Base-by-base conservation (phyloP, 106 monocot genomes). In the Ottelia alismoides region DNA sequence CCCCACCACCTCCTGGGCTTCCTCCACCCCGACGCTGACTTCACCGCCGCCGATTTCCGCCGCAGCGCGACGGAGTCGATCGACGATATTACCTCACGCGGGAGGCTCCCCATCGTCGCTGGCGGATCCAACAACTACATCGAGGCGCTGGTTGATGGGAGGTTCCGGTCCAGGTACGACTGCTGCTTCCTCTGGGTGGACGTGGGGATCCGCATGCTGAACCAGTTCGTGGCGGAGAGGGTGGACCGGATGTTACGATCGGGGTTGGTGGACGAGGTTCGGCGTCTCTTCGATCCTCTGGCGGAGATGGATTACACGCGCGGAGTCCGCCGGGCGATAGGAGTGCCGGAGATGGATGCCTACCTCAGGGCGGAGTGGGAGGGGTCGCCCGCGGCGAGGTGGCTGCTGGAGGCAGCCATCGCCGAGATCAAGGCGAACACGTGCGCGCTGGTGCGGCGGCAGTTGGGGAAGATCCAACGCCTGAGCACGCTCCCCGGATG, bases 341-440 rank as follows among this genome's bases (percentile, higher is more conserved):
- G 72, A 0, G 72, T 65, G 24, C 64, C 43, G 12, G 72, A 72
- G 52, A 22, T 72, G 43, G 68, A 80, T 27, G 45, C 49, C 7
- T 90, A 69, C 70, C 30, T 84, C 5, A 30, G 64, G 2, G 45
- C 28, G 1, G 73, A 70, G 28, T 22, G 31, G 2, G 46, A 16
- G 3, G 2, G 20, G 0, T 48, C 20, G 45, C 21, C 1, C 9
- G 55, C 10, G 43, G 62, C 25, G 4, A 29, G 35, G 32, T 52
- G 30, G 72, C 22, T 75, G 10, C 65, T 78, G 14, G 51, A 23
- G 16, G 52, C 57, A 17, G 82, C 82, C 1, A 52, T 88, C 25
- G 69, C 58, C 11, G 78, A 76, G 49, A 77, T 75, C 45, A 90
- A 90, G 72, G 60, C 25, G 16, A 84, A 84, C 68, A 90, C 84